These are phyloP conservation scores for Candida adriatica DNA, from an alignment of 805 yeast species.

Conservation along the genomic window DNA sequence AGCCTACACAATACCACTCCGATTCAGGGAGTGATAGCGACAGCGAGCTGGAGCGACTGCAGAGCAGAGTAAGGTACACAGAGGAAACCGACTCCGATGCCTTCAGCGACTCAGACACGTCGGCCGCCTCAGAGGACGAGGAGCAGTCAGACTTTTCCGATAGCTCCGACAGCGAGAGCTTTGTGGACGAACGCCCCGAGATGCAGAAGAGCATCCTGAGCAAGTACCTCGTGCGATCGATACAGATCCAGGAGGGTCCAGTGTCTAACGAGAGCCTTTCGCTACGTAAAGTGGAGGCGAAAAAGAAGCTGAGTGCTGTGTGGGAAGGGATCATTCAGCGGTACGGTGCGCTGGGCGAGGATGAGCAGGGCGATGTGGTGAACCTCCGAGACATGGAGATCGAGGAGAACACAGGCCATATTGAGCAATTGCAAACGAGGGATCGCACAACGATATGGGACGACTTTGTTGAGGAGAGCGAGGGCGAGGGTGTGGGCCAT, in stretches of 20 bases:
- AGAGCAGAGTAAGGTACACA: too few relatives aligned
- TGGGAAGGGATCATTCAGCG: conserved; percentile 28
- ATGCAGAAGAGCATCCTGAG: conserved; percentile 4
- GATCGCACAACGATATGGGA: conserved; percentile 17
- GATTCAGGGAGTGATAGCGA: too few relatives aligned
- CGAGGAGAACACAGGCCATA: conserved; percentile 19
- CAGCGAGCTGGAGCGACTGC: too few relatives aligned
- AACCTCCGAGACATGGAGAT: conserved; percentile 17
- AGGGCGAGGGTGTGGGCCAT: conserved; percentile 3
- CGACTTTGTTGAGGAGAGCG: conserved; percentile 8
- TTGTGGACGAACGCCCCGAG: conserved; percentile 1
- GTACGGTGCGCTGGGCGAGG: conserved; percentile 24
- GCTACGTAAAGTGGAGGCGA: conserved; percentile 14
- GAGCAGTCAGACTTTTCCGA: too few relatives aligned
- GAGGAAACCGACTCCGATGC: too few relatives aligned
- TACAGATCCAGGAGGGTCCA: conserved; percentile 5
- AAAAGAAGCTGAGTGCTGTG: conserved; percentile 19
- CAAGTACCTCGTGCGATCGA: conserved; percentile 5
- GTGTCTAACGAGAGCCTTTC: conserved; percentile 6
- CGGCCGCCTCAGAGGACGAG: too few relatives aligned
- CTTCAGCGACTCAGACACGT: too few relatives aligned
- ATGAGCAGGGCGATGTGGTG: conserved; percentile 31
- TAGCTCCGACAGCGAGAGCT: neutral
- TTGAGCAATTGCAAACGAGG: conserved; percentile 6
- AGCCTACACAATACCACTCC: too few relatives aligned